A percentile compares a stretch with the other conserved stretches of the same genome.
These are phyloP conservation scores for Bruguiera sexangula DNA, from an alignment of 345 rosid genomes.

Conservation along the genomic window DNA sequence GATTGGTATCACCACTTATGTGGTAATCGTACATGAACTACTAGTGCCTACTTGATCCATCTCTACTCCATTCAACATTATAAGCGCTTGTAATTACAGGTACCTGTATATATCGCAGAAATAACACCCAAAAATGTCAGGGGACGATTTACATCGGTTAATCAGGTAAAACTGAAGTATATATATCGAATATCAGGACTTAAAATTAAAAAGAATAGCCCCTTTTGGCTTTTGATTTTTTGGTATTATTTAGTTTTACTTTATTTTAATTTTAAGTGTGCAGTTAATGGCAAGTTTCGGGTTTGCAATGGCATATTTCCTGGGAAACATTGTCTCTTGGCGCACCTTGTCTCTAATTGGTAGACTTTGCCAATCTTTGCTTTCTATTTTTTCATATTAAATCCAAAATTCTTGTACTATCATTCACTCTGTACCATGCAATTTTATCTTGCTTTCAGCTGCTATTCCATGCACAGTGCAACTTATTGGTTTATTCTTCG, in stretches of 20 bases:
- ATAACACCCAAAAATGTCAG: conserved; percentile 23
- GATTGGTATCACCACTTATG: conserved; percentile 34
- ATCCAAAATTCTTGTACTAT: too few relatives aligned
- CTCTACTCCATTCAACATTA: too few relatives aligned
- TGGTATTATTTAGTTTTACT: neutral
- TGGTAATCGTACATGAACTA: conserved; percentile 20
- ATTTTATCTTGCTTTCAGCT: conserved; percentile 21
- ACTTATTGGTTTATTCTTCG: conserved; percentile 33
- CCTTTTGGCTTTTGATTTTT: too few relatives aligned
- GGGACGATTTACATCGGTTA: conserved; percentile 22
- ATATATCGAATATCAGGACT: too few relatives aligned
- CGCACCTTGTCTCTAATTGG: conserved; percentile 29
- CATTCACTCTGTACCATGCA: too few relatives aligned
- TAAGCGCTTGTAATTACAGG: neutral
- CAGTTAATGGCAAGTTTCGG: conserved; percentile 27
- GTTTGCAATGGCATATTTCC: conserved; percentile 13
- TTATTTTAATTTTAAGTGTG: too few relatives aligned
- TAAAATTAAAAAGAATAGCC: too few relatives aligned
- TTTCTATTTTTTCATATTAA: neutral
- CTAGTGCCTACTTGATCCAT: too few relatives aligned
- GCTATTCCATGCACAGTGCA: conserved; percentile 31
- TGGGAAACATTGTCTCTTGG: conserved; percentile 34
- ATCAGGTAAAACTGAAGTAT: neutral
- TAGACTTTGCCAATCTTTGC: neutral
- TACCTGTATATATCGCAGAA: conserved; percentile 32